Evolutionary conservation across 2,329 filamentous ascomycete species (phyloP).

Genomic region (Fonsecaea pugnacius): DNA sequence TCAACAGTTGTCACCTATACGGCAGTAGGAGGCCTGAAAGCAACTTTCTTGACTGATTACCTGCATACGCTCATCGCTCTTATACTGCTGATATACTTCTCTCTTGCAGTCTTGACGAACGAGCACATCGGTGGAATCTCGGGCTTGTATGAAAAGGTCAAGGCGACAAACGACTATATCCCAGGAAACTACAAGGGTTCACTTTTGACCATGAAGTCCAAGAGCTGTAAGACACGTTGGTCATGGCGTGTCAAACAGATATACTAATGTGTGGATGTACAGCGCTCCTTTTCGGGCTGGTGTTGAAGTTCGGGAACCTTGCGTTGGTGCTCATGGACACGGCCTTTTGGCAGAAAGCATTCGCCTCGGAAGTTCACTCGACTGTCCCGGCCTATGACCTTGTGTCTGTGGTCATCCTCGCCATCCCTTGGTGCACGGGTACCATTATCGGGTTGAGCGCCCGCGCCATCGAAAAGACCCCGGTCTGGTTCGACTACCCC

Average conservation of each 20-base stretch:
- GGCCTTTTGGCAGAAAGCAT: slow-evolving; percentile 60
- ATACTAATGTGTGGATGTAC: slow-evolving; percentile 7
- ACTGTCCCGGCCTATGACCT: slow-evolving; percentile 56
- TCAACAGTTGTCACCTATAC: slow-evolving; percentile 43
- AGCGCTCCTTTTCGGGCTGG: slow-evolving; percentile 46
- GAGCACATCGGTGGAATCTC: slow-evolving; percentile 22
- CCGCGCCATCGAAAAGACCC: slow-evolving; percentile 52
- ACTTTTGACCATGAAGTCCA: slow-evolving; percentile 56
- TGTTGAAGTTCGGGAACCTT: slow-evolving; percentile 56
- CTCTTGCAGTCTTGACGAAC: slow-evolving; percentile 21
- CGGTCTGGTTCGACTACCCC: slow-evolving; percentile 53
- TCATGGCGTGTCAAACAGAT: neutral
- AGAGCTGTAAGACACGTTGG: slow-evolving; percentile 41
- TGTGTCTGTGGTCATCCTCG: slow-evolving; percentile 52
- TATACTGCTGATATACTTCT: slow-evolving; percentile 51
- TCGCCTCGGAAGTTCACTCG: slow-evolving; percentile 53
- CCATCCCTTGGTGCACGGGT: slow-evolving; percentile 54
- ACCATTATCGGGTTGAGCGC: slow-evolving; percentile 54
- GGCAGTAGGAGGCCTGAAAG: slow-evolving; percentile 55
- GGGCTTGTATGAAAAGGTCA: slow-evolving; percentile 43
- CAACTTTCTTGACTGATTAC: slow-evolving; percentile 56
- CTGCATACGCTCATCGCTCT: slow-evolving; percentile 55
- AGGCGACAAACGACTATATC: slow-evolving; percentile 51
- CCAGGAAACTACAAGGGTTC: slow-evolving; percentile 54
- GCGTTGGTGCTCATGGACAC: slow-evolving; percentile 59